Evolutionary conservation across 495 filamentous ascomycete genomes (phyloP), one percentile per base, ranked within the genome.

Genomic region (Schizothecium vesticola): DNA sequence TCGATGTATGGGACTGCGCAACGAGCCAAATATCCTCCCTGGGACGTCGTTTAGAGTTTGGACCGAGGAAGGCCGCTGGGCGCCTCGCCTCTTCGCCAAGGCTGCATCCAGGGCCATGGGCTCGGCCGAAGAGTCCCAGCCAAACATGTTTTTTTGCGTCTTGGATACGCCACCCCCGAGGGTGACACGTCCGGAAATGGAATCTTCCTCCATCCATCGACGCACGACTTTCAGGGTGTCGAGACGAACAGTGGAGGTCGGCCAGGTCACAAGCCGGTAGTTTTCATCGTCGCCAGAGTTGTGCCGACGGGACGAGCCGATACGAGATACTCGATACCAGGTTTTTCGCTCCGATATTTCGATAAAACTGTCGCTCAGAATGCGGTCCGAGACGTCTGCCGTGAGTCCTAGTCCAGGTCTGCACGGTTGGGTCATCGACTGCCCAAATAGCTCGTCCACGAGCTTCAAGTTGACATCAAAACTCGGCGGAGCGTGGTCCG

Each of bases 241-340:
- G 16, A 74, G 73, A 51, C 83, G 84, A 13, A 87, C 72, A 22
- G 80, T 77, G 2, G 86, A 87, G 8, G 82, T 77, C 23, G 74
- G 67, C 87, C 87, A 89, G 19, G 77, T 77, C 19, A 88, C 80
- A 4, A 83, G 79, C 55, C 84, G 76, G 70, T 89, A 89, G 63
- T 84, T 84, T 13, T 86, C 85, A 43, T 86, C 85, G 61, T 86
- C 84, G 19, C 81, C 86, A 9, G 72, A 80, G 62, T 87, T 81
- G 66, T 87, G 81, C 61, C 84, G 85, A 24, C 85, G 76, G 69
- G 84, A 83, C 0, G 86, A 86, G 12, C 85, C 86, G 62, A 79
- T 80, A 10, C 86, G 80, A 19, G 87, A 87, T 7, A 89, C 74
- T 25, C 87, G 85, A 68, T 89, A 89, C 87, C 87, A 89, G 6